These are phyloP conservation scores for Torulaspora indica DNA, from an alignment of 805 yeast genomes.

Conservation along the genomic window DNA sequence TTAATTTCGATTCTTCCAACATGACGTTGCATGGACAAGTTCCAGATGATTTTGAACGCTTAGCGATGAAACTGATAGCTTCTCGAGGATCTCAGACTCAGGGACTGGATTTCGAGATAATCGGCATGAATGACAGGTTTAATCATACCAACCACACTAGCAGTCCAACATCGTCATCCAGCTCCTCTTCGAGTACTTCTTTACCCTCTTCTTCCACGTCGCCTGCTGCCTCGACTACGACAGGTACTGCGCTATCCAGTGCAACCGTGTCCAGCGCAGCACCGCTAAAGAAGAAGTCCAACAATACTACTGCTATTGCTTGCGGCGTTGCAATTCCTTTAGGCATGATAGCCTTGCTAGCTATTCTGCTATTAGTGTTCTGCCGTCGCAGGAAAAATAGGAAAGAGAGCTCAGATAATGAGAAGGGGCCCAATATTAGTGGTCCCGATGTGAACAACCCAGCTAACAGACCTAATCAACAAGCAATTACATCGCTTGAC, in stretches of 20 bases:
- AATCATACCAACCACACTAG: constrained; percentile 13
- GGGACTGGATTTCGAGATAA: constrained; percentile 46
- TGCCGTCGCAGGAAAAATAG: constrained; percentile 43
- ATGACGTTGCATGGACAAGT: constrained; percentile 66
- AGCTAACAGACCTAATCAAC: constrained; percentile 34
- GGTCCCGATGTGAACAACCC: constrained; percentile 39
- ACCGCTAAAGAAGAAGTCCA: constrained; percentile 29
- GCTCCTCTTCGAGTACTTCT: constrained; percentile 25
- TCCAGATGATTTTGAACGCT: constrained; percentile 45
- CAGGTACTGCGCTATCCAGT: constrained; percentile 29
- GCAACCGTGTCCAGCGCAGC: constrained; percentile 34
- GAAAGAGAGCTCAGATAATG: constrained; percentile 30
- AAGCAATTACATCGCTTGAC: constrained; percentile 29
- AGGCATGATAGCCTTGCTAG: constrained; percentile 44
- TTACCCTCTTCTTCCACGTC: constrained; percentile 31
- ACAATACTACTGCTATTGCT: constrained; percentile 73
- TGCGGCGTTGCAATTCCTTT: constrained; percentile 84
- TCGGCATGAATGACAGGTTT: constrained; percentile 41
- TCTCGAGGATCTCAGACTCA: constrained; percentile 36
- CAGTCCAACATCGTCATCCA: constrained; percentile 9
- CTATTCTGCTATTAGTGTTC: constrained; percentile 53
- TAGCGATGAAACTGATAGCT: constrained; percentile 42
- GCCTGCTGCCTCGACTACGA: constrained; percentile 21
- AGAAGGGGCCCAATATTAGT: constrained; percentile 36
- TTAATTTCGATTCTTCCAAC: constrained; percentile 54